Conservation (phyloP, 1,139 yeast genomes). For the Wickerhamomyces sp. region DNA sequence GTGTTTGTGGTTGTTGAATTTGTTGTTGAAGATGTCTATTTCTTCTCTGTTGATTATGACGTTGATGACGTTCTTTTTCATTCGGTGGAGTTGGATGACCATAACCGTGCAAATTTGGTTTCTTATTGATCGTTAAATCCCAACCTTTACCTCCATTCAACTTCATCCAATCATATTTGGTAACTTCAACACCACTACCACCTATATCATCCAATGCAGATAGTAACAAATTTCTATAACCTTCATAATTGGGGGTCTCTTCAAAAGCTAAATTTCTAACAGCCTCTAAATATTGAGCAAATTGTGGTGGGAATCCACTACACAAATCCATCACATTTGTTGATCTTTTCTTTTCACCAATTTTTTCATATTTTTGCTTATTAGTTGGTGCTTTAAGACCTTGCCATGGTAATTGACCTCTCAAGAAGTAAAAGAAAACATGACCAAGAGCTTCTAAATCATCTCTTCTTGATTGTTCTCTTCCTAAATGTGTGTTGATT, state of each 20-base stretch:
- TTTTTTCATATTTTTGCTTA: slow-evolving; percentile 93
- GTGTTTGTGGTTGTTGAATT: slow-evolving; percentile 18
- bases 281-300: slow-evolving; percentile 78
- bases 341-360: slow-evolving; percentile 90
- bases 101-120: slow-evolving; percentile 88
- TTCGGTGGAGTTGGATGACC: slow-evolving; percentile 64
- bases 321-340: slow-evolving; percentile 77
- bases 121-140: slow-evolving; percentile 77
- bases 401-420: slow-evolving; percentile 98
- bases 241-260: slow-evolving; percentile 92
- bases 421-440: slow-evolving; percentile 86
- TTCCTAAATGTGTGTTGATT: slow-evolving; percentile 92
- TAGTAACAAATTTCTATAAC: slow-evolving; percentile 69
- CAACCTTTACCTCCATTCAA: slow-evolving; percentile 90
- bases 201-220: slow-evolving; percentile 69
- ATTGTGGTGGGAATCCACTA: slow-evolving; percentile 78
- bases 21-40: slow-evolving; percentile 31
- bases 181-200: slow-evolving; percentile 62
- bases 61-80: slow-evolving; percentile 32
- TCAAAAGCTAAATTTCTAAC: slow-evolving; percentile 85
- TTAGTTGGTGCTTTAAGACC: slow-evolving; percentile 98
- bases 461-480: slow-evolving; percentile 94
- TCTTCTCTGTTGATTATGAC: slow-evolving; percentile 24
- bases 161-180: slow-evolving; percentile 89
- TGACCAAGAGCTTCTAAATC: slow-evolving; percentile 95